Evolutionary conservation across 169 alveolate genomes (phyloP), one percentile per base, ranked within the genome.

Genomic region (Toxoplasma gondii): DNA sequence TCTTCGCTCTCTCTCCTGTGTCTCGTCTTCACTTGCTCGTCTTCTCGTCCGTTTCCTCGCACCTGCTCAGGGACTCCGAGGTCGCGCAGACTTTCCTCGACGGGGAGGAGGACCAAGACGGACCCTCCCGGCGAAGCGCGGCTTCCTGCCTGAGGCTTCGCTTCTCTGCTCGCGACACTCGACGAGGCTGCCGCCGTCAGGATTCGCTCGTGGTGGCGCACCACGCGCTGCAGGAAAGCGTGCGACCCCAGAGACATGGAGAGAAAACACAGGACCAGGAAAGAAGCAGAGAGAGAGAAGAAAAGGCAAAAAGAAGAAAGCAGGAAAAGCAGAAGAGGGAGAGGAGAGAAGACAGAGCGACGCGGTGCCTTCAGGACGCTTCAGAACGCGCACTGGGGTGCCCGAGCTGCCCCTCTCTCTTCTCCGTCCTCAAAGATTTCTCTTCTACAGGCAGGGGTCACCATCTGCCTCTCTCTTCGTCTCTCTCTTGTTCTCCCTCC

Each of bases 151-250:
- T 22, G 34, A 7, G 43, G 4, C 19, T 69, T 69, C 82, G n/a
- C 39, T 5, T 19, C 19, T 4, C 29, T n/a, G 39, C 49, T 78
- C 45, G 86, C 19, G 44, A n/a, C 19, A 19, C 39, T 78, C 44
- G 86, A 7, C 27, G 44, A 17, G 22, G 86, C 86, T 10, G 86
- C 86, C 45, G 90, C 64, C 17, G 5, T 39, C 34, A 82, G 90
- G 44, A 82, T 34, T 0, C 90, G 90, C 38, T 82, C 67, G 69
- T 82, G 90, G 41, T 12, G 90, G 10, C 39, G 90, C 90, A 82
- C 69, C 90, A 82, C 31, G 34, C 19, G 69, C 64, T 82, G 90
- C 90, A 82, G 64, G 24, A 82, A 43, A 39, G 64, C 41, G 38
- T 82, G 90, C 7, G 90, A 39, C 19, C 64, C 64, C 67, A 82